A percentile compares a stretch with the other conserved stretches of the same genome.
These are phyloP conservation scores for Rhypophila decipiens DNA, from an alignment of 495 filamentous ascomycete genomes.

Conservation along the genomic window DNA sequence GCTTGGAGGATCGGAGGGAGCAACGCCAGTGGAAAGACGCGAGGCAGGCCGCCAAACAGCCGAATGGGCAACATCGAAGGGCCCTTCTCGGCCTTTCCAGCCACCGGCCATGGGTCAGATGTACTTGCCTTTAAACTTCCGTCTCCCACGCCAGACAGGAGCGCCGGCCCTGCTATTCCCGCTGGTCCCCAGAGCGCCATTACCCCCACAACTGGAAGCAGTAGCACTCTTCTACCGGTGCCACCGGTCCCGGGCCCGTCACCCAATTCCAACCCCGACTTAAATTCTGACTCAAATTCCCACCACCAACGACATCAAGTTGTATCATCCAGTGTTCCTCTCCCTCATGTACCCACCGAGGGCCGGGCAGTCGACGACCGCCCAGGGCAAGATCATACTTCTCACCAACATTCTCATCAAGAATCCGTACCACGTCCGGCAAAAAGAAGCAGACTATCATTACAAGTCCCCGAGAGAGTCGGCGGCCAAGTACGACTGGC, in stretches of 20 bases:
- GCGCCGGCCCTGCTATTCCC: no score
- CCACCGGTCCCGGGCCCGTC: conserved; percentile 10
- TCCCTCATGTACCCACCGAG: conserved; percentile 11
- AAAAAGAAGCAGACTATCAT: conserved; percentile 55
- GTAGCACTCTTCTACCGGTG: background rate
- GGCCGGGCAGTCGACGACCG: no score
- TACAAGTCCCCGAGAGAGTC: conserved; percentile 73
- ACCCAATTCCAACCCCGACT: background rate
- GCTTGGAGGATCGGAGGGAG: conserved; percentile 76
- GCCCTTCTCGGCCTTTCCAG: conserved; percentile 83
- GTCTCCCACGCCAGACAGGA: conserved; percentile 27
- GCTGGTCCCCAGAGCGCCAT: conserved; percentile 29
- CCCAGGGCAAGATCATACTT: background rate
- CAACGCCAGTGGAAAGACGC: conserved; percentile 62
- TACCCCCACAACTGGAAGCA: conserved; percentile 22
- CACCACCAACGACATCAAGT: no score
- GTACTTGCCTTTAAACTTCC: conserved; percentile 24
- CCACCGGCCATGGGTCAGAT: conserved; percentile 58
- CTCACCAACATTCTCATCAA: conserved; percentile 4
- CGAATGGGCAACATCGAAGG: conserved; percentile 57
- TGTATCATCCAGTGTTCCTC: no score
- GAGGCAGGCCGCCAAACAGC: conserved; percentile 81
- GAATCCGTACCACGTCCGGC: conserved; percentile 25
- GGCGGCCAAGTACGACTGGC: conserved; percentile 72
- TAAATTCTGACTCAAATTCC: conserved; percentile 7